These are phyloP conservation scores for Solanum bulbocastanum DNA, from an alignment of 257 asterid species.

Conservation along the genomic window DNA sequence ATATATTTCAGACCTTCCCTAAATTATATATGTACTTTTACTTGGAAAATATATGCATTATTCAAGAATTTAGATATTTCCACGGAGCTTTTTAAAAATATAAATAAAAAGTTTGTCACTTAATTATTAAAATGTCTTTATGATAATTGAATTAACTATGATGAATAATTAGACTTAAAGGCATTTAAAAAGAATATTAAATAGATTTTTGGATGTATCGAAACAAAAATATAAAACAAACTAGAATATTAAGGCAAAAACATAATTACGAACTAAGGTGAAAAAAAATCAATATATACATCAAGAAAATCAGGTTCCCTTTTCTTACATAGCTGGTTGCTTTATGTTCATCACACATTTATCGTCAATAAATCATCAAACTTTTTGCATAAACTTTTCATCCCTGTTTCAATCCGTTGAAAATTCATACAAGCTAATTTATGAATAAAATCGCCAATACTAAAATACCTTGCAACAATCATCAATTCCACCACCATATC, in stretches of 20 bases:
- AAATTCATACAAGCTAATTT: constrained; percentile 38
- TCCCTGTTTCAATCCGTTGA: constrained; percentile 34
- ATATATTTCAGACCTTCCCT: no score
- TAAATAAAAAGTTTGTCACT: background rate
- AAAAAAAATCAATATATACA: background rate
- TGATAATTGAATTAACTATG: background rate
- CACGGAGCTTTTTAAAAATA: background rate
- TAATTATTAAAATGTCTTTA: no score
- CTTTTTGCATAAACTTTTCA: constrained; percentile 30
- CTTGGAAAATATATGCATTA: background rate
- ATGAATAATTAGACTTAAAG: no score
- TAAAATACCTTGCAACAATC: constrained; percentile 22
- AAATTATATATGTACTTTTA: background rate
- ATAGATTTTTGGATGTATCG: background rate
- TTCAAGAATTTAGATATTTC: background rate
- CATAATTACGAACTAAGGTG: background rate
- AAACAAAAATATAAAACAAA: no score
- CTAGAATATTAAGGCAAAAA: background rate
- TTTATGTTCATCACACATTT: constrained; percentile 32
- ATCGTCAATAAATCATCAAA: constrained; percentile 27
- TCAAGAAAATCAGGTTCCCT: constrained; percentile 30
- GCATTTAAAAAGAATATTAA: no score
- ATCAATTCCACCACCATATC: constrained; percentile 46
- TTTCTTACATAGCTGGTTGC: constrained; percentile 11
- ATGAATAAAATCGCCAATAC: constrained; percentile 38